These are phyloP conservation scores for Ophiorrhiza pumila DNA, from an alignment of 257 asterid genomes.

Conservation along the genomic window DNA sequence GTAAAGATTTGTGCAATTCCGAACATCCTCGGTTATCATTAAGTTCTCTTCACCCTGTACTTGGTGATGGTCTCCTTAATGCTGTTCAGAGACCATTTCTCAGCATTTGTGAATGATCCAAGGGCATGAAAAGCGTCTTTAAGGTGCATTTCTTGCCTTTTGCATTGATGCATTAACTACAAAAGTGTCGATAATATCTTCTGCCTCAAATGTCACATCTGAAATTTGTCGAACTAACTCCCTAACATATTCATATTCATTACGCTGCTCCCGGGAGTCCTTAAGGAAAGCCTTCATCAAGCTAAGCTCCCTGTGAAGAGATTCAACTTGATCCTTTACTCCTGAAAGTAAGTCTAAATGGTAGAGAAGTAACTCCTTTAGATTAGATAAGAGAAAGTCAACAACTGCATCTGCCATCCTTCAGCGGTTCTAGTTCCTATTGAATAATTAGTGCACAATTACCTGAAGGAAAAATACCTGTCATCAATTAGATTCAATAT, in stretches of 20 bases:
- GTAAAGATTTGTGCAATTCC: slow-evolving; percentile 30
- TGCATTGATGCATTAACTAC: slow-evolving; percentile 36
- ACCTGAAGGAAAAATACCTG: not conserved
- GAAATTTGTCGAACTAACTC: slow-evolving; percentile 43
- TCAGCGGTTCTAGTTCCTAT: slow-evolving; percentile 2
- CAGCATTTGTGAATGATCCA: slow-evolving; percentile 33
- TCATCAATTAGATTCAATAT: too few species aligned
- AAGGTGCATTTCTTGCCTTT: slow-evolving; percentile 29
- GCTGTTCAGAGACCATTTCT: slow-evolving; percentile 35
- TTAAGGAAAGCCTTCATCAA: slow-evolving; percentile 49
- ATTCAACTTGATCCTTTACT: slow-evolving; percentile 40
- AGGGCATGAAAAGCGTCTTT: slow-evolving; percentile 14
- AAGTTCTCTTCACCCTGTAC: slow-evolving; percentile 30
- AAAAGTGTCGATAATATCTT: slow-evolving; percentile 38
- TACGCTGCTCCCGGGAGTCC: slow-evolving; percentile 39
- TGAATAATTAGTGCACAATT: not conserved
- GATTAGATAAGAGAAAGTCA: slow-evolving; percentile 38
- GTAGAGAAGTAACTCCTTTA: slow-evolving; percentile 44
- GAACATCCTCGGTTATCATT: slow-evolving; percentile 43
- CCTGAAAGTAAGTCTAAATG: slow-evolving; percentile 39
- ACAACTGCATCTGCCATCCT: slow-evolving; percentile 45
- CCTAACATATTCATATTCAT: slow-evolving; percentile 37
- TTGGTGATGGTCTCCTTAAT: slow-evolving; percentile 34
- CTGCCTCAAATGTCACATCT: slow-evolving; percentile 42
- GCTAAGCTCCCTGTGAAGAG: slow-evolving; percentile 43